phyloP scores from a whole-genome alignment of 805 yeast species.

The Suhomyces sp. region DNA sequence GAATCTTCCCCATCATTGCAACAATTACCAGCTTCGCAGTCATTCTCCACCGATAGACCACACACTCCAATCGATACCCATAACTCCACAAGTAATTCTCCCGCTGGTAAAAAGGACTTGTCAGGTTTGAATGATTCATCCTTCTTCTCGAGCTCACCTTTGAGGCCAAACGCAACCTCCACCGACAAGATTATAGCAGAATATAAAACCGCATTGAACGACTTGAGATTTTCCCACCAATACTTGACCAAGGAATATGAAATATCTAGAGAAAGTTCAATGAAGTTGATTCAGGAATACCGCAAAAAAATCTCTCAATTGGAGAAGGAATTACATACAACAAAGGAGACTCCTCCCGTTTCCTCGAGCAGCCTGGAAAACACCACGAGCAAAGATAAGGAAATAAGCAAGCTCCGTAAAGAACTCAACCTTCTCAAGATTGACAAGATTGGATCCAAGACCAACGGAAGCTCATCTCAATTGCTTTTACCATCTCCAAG shows the following conservation, averaged over 20 bases:
- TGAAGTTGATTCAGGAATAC: constrained; percentile 51
- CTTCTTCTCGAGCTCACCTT: constrained; percentile 16
- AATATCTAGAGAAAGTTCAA: constrained; percentile 58
- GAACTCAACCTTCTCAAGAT: constrained; percentile 45
- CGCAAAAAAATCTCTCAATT: constrained; percentile 49
- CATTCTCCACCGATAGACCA: not conserved
- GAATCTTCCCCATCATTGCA: not conserved
- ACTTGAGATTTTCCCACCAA: constrained; percentile 68
- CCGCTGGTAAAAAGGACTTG: constrained; percentile 12
- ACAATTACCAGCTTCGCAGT: not conserved
- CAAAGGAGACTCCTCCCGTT: constrained; percentile 1
- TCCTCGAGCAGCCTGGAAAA: constrained; percentile 1
- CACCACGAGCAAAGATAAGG: constrained; percentile 32
- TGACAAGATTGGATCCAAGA: constrained; percentile 40
- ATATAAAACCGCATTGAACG: constrained; percentile 61
- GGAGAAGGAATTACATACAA: constrained; percentile 42
- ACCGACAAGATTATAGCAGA: constrained; percentile 28
- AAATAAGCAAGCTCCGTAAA: constrained; percentile 43
- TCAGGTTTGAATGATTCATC: constrained; percentile 30
- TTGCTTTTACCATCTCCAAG: constrained; percentile 7
- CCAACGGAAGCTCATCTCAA: constrained; percentile 1
- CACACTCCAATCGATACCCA: not conserved
- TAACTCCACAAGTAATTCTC: not conserved
- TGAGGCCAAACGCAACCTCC: constrained; percentile 1
- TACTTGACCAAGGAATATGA: constrained; percentile 68